Percentiles rank a stretch among this genome's conserved stretches.
Conservation (phyloP, 139 green algal genomes). For the Chlorella vulgaris region DNA sequence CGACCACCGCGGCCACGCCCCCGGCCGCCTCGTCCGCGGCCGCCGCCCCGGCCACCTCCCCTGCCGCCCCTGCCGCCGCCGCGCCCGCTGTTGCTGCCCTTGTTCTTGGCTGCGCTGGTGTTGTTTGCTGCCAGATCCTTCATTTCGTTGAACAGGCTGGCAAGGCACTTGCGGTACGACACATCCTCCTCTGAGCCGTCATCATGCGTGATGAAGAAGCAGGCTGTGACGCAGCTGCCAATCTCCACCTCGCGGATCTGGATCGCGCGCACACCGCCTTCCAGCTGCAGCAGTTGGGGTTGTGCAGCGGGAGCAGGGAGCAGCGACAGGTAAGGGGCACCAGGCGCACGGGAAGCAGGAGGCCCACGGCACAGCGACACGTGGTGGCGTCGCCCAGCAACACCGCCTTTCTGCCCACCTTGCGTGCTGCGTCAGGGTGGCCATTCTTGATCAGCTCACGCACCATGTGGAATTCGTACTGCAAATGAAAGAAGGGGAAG, state of each 20-base stretch:
- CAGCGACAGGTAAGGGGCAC: background rate
- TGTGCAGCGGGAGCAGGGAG: too few relatives aligned
- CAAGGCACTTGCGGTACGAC: slow-evolving; percentile 77
- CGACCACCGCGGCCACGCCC: too few relatives aligned
- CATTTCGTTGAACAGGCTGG: slow-evolving; percentile 53
- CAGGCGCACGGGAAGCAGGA: too few relatives aligned
- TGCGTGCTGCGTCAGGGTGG: slow-evolving; percentile 61
- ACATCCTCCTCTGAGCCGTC: slow-evolving; percentile 79
- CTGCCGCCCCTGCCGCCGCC: too few relatives aligned
- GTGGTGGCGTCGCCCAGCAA: background rate
- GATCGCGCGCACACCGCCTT: slow-evolving; percentile 51
- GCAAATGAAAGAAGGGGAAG: background rate
- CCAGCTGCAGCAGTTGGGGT: slow-evolving; percentile 59
- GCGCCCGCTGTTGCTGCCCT: too few relatives aligned
- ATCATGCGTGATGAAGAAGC: slow-evolving; percentile 63
- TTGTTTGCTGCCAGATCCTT: too few relatives aligned
- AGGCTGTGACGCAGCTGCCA: slow-evolving; percentile 33
- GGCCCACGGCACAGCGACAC: background rate
- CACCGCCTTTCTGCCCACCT: too few relatives aligned
- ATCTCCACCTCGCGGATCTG: slow-evolving; percentile 51
- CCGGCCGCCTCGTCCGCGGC: too few relatives aligned
- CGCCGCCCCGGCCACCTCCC: too few relatives aligned
- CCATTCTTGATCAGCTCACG: slow-evolving; percentile 69
- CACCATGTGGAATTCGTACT: slow-evolving; percentile 78
- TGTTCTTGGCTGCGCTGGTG: too few relatives aligned